phyloP scores from a whole-genome alignment of 768 basidiomycete genomes.

The Russula foetens region DNA sequence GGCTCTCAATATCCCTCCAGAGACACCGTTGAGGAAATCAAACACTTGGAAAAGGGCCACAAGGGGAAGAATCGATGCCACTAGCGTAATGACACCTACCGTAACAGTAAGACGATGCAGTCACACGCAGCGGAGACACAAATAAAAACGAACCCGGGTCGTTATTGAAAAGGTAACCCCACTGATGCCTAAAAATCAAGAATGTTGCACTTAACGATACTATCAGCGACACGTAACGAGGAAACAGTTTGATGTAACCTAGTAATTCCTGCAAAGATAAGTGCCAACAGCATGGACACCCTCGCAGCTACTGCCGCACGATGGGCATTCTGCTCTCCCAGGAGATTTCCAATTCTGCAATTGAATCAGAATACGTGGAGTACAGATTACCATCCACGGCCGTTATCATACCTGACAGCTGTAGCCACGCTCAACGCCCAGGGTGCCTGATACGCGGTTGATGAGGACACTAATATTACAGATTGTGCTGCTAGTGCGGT shows the following conservation, averaged over 20 bases:
- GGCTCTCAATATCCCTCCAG: conserved; percentile 74
- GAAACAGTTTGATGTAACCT: conserved; percentile 35
- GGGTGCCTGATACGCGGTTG: conserved; percentile 75
- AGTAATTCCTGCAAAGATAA: conserved; percentile 55
- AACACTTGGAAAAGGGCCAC: conserved; percentile 81
- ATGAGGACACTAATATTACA: conserved; percentile 68
- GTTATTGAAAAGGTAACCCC: conserved; percentile 54
- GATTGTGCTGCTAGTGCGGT: conserved; percentile 82
- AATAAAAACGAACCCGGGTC: conserved; percentile 32
- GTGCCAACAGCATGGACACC: conserved; percentile 55
- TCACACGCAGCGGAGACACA: background rate
- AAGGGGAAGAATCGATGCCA: conserved; percentile 47
- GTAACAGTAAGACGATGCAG: background rate
- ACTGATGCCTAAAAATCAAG: conserved; percentile 37
- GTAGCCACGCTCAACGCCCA: conserved; percentile 76
- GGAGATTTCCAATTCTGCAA: conserved; percentile 73
- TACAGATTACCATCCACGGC: background rate
- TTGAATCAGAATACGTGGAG: background rate
- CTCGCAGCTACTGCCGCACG: conserved; percentile 65
- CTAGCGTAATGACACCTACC: conserved; percentile 35
- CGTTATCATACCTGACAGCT: conserved; percentile 71
- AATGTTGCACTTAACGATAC: conserved; percentile 31
- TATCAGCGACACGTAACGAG: background rate
- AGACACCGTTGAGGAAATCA: conserved; percentile 64
- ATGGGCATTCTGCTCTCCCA: conserved; percentile 69